Evolutionary conservation across 129 eudicot species (phyloP), one percentile per base, ranked within the genome.

Genomic region (Artemisia argyi): DNA sequence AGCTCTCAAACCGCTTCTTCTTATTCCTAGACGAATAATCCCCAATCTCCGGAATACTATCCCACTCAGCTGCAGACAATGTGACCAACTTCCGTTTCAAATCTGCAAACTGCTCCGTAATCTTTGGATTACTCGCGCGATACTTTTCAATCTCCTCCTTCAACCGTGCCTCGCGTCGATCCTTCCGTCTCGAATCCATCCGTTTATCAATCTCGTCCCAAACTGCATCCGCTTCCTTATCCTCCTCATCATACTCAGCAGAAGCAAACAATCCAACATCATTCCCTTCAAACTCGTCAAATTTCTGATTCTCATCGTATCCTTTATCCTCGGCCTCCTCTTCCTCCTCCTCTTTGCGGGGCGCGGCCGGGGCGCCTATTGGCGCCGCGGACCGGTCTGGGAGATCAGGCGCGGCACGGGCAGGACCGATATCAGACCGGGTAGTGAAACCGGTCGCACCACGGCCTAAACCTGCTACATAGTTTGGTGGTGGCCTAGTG

Each of bases 381-480:
- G 76, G 76, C 0, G 86, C 81, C 0, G 94, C 92, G 3, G 94
- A 83, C 8, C 96, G 68, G 69, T 92, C 96, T 0, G 97, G 98
- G 9, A 93, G 82, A 50, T 93, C 97, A 3, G 96, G 96, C 12
- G 96, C 96, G 9, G 98, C 95, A 51, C 98, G 92, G 55, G 98
- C 98, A 0, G 97, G 98, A 10, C 98, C 98, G 30, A 93, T 93
- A 90, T 93, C 98, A 0, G 98, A 93, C 20, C 97, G 88, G 12
- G 98, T 93, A 2, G 98, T 93, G 83, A 93, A 93, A 17, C 98
- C 98, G 0, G 96, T 93, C 1, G 98, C 98, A 10, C 97, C 98
- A 82, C 98, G 98, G 1, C 98, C 98, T 69, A 94, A 74, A 15
- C 98, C 98, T 0, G 97, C 97, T 7, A 89, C 98, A 22, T 90